A percentile compares a stretch with the other conserved stretches of the same genome.
Evolutionary conservation across 371 early-diverging fungal species (phyloP).

Genomic region (Blakeslea trispora): DNA sequence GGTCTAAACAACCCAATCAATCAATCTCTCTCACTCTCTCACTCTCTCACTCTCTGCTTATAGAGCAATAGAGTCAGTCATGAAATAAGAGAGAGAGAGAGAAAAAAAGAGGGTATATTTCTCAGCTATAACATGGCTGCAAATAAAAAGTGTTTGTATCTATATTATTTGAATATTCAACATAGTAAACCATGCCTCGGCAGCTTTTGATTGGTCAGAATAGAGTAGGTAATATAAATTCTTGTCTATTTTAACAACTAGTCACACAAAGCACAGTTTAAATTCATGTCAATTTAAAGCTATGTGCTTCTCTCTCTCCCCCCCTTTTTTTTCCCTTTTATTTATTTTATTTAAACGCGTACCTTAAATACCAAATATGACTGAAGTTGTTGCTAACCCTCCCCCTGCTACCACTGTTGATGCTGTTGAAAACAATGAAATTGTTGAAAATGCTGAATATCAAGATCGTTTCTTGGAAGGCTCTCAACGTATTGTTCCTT

Average conservation of each 20-base stretch:
- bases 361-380: slow-evolving; percentile 16
- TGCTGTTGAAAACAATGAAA: background rate
- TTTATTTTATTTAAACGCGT: slow-evolving; percentile 1
- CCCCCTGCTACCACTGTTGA: too few relatives aligned
- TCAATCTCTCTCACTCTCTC: too few relatives aligned
- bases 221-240: slow-evolving; percentile 5
- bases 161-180: too few relatives aligned
- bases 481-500: slow-evolving; percentile 54
- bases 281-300: background rate
- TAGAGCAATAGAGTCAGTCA: too few relatives aligned
- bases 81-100: too few relatives aligned
- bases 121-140: too few relatives aligned
- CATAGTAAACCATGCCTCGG: slow-evolving; percentile 27
- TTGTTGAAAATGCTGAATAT: slow-evolving; percentile 32
- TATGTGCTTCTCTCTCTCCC: background rate
- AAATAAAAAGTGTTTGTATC: too few relatives aligned
- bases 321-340: background rate
- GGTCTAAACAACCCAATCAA: too few relatives aligned
- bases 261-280: background rate
- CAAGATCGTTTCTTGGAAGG: slow-evolving; percentile 58
- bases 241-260: too few relatives aligned
- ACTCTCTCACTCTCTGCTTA: too few relatives aligned
- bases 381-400: slow-evolving; percentile 12
- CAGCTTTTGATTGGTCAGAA: slow-evolving; percentile 25
- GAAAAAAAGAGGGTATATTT: too few relatives aligned